Percentiles rank a stretch among this genome's conserved stretches.
Conservation (phyloP, 108 stramenopile species). For the Skeletonema menzelii region DNA sequence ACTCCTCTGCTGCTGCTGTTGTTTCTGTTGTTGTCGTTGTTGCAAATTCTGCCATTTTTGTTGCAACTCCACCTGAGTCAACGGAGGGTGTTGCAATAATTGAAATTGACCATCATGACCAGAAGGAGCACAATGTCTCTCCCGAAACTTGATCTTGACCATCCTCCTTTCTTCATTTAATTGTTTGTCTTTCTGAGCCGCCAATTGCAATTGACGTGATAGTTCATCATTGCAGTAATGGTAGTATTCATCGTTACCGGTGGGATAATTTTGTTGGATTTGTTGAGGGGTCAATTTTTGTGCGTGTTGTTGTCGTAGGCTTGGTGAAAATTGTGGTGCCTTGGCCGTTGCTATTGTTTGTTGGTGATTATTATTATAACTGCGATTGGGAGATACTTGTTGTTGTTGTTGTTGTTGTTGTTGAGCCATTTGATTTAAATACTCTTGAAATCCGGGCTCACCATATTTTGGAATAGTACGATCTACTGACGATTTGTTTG, state of each 20-base stretch:
- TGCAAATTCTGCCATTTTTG: not conserved
- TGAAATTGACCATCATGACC: not conserved
- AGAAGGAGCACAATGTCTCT: not conserved
- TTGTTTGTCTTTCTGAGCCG: constrained; percentile 6
- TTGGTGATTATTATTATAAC: no score
- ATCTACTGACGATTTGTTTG: no score
- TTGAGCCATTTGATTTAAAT: no score
- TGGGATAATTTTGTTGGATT: not conserved
- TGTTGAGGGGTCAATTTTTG: not conserved
- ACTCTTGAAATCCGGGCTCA: no score
- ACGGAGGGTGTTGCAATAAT: not conserved
- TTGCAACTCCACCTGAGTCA: not conserved
- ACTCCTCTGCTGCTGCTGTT: not conserved
- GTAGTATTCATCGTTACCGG: constrained; percentile 5
- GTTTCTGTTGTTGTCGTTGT: no score
- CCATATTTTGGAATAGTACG: no score
- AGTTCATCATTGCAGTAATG: constrained; percentile 22
- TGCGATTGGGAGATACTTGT: no score
- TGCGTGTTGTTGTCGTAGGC: not conserved
- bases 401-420: no score
- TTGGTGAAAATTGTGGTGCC: no score
- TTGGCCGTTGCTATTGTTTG: no score
- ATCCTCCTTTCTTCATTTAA: not conserved
- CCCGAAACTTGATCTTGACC: not conserved
- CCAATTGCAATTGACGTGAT: constrained; percentile 16